Evolutionary conservation across 139 green algal species (phyloP), one percentile per base, ranked within the genome.

Genomic region (Haematococcus lacustris): DNA sequence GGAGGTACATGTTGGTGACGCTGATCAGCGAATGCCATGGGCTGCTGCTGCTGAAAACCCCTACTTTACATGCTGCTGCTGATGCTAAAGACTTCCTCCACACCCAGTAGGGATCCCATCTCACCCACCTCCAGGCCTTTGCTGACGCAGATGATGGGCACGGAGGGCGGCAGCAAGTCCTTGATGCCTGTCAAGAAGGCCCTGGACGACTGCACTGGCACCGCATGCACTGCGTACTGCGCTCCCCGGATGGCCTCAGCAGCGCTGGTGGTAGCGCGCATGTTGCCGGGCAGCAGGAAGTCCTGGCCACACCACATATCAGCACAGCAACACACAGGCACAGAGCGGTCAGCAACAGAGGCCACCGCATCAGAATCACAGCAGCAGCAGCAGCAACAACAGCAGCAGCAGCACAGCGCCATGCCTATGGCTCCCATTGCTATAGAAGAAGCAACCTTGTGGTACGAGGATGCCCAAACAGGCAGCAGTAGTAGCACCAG

Each of bases 121-220:
- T n/a, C n/a, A n/a, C n/a, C n/a, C 71, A 82, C 79, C 61, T 87
- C 82, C 3, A 89, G 76, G 3, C 83, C 95, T 75, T 99, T 99
- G 83, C 79, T 92, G 25, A 99, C 90, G 50, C 86, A 96, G 51
- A 98, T 85, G 73, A 99, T 91, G 35, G 95, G 94, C 50, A 98
- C 78, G 41, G 74, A 79, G 3, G 83, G 73, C 0, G 89, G 87
- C 35, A 99, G 82, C 62, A 92, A 53, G 33, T 91, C 81, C 68
- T 88, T 90, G 30, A 98, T 83, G 63, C 60, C 50, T 0, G 81
- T 37, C 38, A 98, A 72, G 81, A 98, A 98, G 0, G 71, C 73
- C 1, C 91, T 83, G 5, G 82, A 90, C 7, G 75, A 91, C 85
- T 99, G 95, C 63, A 98, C 94, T 2, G 95, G 95, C 43, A 99